A percentile compares a stretch with the other conserved stretches of the same genome.
phyloP scores from a whole-genome alignment of 2,329 filamentous ascomycete genomes.

The Fusarium sp. region DNA sequence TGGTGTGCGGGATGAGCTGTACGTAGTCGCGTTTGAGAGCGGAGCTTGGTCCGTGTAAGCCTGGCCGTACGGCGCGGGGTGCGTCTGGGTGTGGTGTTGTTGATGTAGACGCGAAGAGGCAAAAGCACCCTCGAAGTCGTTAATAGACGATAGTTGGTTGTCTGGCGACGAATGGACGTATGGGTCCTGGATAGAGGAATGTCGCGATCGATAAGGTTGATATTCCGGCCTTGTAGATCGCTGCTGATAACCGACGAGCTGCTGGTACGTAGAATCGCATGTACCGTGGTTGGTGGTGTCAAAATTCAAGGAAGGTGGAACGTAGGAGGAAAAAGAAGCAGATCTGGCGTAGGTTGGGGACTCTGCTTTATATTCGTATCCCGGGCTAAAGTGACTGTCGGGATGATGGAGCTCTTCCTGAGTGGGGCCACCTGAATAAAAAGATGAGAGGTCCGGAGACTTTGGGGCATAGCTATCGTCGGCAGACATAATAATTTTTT shows the following conservation, averaged over 20 bases:
- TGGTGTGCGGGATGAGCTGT: constrained; percentile 37
- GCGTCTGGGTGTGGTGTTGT: constrained; percentile 34
- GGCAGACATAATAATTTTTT: constrained; percentile 60
- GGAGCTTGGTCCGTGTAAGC: constrained; percentile 32
- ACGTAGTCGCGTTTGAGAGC: constrained; percentile 21
- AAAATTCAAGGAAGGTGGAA: constrained; percentile 33
- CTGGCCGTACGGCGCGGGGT: constrained; percentile 27
- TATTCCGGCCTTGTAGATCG: constrained; percentile 44
- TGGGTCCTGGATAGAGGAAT: constrained; percentile 35
- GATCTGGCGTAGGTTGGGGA: constrained; percentile 48
- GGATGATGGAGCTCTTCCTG: constrained; percentile 52
- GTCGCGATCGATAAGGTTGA: constrained; percentile 42
- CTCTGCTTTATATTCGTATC: constrained; percentile 55
- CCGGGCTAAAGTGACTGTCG: constrained; percentile 46
- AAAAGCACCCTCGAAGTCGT: constrained; percentile 25
- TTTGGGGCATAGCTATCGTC: constrained; percentile 68
- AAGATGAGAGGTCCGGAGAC: constrained; percentile 71
- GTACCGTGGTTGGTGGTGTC: constrained; percentile 45
- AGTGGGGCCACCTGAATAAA: constrained; percentile 60
- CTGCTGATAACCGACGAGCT: constrained; percentile 44
- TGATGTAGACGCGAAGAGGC: constrained; percentile 26
- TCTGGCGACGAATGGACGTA: constrained; percentile 26
- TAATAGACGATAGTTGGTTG: constrained; percentile 14
- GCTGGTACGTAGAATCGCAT: constrained; percentile 42
- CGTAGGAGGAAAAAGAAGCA: constrained; percentile 47